These are phyloP conservation scores for Aureobasidium vineae DNA, from an alignment of 2,329 filamentous ascomycete species.

Conservation along the genomic window DNA sequence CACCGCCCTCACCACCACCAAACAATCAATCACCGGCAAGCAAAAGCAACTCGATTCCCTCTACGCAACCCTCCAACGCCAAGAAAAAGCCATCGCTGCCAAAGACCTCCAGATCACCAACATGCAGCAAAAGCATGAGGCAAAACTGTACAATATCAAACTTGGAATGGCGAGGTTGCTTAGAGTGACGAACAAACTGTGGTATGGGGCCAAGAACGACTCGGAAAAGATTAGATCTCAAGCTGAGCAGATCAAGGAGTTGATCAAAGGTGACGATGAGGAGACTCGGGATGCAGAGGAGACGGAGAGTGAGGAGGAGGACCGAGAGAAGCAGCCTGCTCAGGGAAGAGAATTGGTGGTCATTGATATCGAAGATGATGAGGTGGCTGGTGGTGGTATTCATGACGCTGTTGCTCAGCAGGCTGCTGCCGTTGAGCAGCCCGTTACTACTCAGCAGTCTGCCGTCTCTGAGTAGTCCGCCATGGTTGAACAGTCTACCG, in stretches of 20 bases:
- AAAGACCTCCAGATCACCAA: not conserved
- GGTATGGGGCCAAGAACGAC: not conserved
- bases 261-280: not conserved
- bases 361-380: not conserved
- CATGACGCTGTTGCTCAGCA: not conserved
- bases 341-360: not conserved
- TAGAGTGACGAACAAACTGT: not conserved
- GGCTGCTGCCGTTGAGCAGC: not conserved
- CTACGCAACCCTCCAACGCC: not conserved
- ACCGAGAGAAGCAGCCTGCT: not conserved
- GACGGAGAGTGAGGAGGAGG: not conserved
- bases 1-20: no score
- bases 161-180: not conserved
- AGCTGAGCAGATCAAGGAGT: not conserved
- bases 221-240: accelerated
- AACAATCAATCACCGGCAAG: not conserved
- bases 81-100: not conserved
- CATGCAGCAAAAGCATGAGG: not conserved
- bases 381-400: not conserved
- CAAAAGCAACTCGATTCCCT: not conserved
- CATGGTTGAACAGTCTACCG: no score
- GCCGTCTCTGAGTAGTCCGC: no score
- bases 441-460: no score
- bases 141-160: not conserved
- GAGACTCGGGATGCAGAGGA: not conserved